Percentiles rank a stretch among this genome's conserved stretches.
Conservation (phyloP, 2,329 filamentous ascomycete species). For the Sclerotinia sclerotiorum region DNA sequence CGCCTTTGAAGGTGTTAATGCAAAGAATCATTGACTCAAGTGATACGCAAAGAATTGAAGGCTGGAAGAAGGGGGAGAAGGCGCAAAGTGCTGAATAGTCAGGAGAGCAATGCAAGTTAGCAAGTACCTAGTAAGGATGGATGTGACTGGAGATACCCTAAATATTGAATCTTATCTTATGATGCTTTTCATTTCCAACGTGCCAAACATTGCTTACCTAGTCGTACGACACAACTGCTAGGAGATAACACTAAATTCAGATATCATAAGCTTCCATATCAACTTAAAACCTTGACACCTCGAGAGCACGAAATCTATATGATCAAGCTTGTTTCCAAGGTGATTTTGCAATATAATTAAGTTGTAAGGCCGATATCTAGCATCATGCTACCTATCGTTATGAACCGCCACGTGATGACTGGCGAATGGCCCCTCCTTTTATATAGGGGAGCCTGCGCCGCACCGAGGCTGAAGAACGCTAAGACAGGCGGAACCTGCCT, state of each 20-base stretch:
- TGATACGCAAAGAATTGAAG: constrained; percentile 62
- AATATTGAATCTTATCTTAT: constrained; percentile 20
- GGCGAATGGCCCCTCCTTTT: no score
- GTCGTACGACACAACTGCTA: neutral
- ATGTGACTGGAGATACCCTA: constrained; percentile 30
- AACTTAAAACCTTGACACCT: neutral
- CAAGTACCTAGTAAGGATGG: constrained; percentile 32
- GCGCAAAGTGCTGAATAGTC: constrained; percentile 36
- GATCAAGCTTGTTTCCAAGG: neutral
- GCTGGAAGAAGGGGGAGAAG: constrained; percentile 58
- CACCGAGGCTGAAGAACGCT: constrained; percentile 19
- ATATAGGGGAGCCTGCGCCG: constrained; percentile 4
- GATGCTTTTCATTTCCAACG: neutral
- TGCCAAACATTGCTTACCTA: neutral
- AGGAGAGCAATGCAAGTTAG: neutral
- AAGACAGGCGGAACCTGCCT: constrained; percentile 12
- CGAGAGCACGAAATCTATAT: neutral
- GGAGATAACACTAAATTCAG: neutral
- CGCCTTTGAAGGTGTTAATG: constrained; percentile 55
- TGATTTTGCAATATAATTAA: no score
- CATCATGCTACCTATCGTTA: no score
- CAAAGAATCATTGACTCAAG: constrained; percentile 62
- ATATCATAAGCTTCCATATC: no score
- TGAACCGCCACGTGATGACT: no score
- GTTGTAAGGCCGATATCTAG: no score